These are phyloP conservation scores for Kwoniella pini DNA, from an alignment of 768 basidiomycete genomes.

Conservation along the genomic window DNA sequence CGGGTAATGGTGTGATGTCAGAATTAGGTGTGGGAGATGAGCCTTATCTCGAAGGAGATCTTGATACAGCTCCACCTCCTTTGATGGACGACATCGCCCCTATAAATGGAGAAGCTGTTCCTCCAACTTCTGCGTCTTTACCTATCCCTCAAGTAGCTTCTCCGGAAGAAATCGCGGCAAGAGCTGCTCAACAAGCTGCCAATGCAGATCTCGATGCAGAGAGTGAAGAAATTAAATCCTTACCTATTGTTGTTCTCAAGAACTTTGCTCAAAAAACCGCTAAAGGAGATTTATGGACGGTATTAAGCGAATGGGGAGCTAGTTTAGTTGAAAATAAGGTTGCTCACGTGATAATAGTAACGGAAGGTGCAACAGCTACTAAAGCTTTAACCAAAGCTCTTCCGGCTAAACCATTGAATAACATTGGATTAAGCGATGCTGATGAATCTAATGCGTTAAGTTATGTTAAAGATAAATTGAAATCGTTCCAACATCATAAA, in stretches of 20 bases:
- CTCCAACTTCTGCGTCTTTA: slow-evolving; percentile 35
- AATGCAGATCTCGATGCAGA: slow-evolving; percentile 45
- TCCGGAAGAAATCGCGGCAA: slow-evolving; percentile 2
- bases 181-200: slow-evolving; percentile 10
- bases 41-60: slow-evolving; percentile 57
- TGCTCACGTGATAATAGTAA: slow-evolving; percentile 87
- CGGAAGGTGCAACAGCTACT: slow-evolving; percentile 83
- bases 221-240: slow-evolving; percentile 59
- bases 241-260: slow-evolving; percentile 84
- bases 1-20: slow-evolving; percentile 81
- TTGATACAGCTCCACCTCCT: slow-evolving; percentile 31
- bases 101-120: slow-evolving; percentile 37
- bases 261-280: slow-evolving; percentile 68
- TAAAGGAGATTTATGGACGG: slow-evolving; percentile 71
- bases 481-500: slow-evolving; percentile 50
- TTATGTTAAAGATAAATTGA: slow-evolving; percentile 77
- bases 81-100: slow-evolving; percentile 39
- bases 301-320: slow-evolving; percentile 82
- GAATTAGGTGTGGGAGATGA: slow-evolving; percentile 86
- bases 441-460: slow-evolving; percentile 74
- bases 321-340: slow-evolving; percentile 78
- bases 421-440: slow-evolving; percentile 80
- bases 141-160: slow-evolving; percentile 2
- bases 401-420: slow-evolving; percentile 76
- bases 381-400: slow-evolving; percentile 84